Evolutionary conservation across 495 filamentous ascomycete genomes (phyloP), one percentile per base, ranked within the genome.

Genomic region (Tuber brumale): DNA sequence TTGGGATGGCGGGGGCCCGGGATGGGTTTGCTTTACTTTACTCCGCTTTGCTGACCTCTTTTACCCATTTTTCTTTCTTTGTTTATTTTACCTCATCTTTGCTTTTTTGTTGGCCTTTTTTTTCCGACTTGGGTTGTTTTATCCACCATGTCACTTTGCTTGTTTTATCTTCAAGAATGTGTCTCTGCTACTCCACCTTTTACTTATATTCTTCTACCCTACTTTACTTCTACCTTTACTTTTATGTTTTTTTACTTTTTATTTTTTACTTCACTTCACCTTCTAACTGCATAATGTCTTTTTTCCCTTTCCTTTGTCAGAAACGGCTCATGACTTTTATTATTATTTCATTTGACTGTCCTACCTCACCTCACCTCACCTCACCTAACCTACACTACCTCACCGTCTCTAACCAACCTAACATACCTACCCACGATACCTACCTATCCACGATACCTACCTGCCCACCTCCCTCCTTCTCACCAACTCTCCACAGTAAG

Each of bases 101-200:
- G 12, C 44, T 45, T 4, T 45, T 66, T 31, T 61, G 8, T n/a
- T 31, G 14, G 0, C 14, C 45, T n/a, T 66, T 66, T 31, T 61
- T 31, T 27, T 66, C 12, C n/a, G 3, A 4, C 37, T 39, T 39
- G 37, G 37, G 37, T 39, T 39, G 37, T 39, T 39, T 37, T 39
- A 39, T 39, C 37, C 37, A 39, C 16, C n/a, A 66, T 66, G 27
- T 66, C 14, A 10, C 48, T 80, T 70, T 77, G 72, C 57, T 81
- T 70, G 70, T 45, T 81, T 77, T 80, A 44, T 79, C 69, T 75
- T 45, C 71, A 75, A 77, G 70, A 77, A 75, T 81, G 44, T 75
- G 70, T 81, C 72, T 74, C 76, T 42, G 57, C n/a, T 76, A 41
- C 43, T 51, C 46, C 46, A n/a, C 46, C 21, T 51, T 51, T 23